These are phyloP conservation scores for Xylariaceae sp. DNA, from an alignment of 2,329 filamentous ascomycete genomes.

Conservation along the genomic window DNA sequence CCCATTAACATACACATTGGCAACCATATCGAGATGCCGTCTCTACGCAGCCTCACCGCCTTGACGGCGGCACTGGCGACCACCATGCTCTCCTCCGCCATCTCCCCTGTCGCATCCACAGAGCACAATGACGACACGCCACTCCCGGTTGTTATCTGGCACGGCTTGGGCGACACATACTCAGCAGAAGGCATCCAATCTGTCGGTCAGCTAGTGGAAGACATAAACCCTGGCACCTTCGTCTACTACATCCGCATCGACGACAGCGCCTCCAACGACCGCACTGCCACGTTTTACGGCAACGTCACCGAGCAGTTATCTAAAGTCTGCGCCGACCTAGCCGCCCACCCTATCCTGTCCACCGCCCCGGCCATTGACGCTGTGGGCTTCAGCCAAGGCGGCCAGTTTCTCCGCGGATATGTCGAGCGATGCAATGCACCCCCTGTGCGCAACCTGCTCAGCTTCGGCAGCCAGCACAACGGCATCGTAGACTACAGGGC, in stretches of 20 bases:
- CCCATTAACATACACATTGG: neutral
- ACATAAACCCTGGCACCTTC: slow-evolving; percentile 76
- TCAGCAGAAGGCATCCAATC: slow-evolving; percentile 69
- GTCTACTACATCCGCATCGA: slow-evolving; percentile 76
- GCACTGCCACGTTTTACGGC: slow-evolving; percentile 83
- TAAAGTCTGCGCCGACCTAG: slow-evolving; percentile 73
- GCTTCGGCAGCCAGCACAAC: slow-evolving; percentile 88
- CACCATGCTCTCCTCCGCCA: slow-evolving; percentile 14
- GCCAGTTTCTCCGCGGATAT: slow-evolving; percentile 90
- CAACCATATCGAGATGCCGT: slow-evolving; percentile 9
- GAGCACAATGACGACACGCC: slow-evolving; percentile 59
- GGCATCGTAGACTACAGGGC: slow-evolving; percentile 81
- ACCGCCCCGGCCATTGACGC: slow-evolving; percentile 84
- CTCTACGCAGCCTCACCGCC: slow-evolving; percentile 10
- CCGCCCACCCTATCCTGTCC: slow-evolving; percentile 73
- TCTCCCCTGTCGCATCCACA: slow-evolving; percentile 15
- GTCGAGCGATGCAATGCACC: slow-evolving; percentile 81
- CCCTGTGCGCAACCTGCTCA: slow-evolving; percentile 74
- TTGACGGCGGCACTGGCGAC: slow-evolving; percentile 13
- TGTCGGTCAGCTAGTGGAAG: slow-evolving; percentile 69
- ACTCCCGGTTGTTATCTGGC: slow-evolving; percentile 91
- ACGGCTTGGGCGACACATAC: slow-evolving; percentile 76
- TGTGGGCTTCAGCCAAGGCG: slow-evolving; percentile 91
- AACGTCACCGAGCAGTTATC: slow-evolving; percentile 79
- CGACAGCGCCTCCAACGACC: slow-evolving; percentile 65